Percentiles rank a stretch among this genome's conserved stretches.
Evolutionary conservation across 345 rosid species (phyloP).

Genomic region (Populus tremula): DNA sequence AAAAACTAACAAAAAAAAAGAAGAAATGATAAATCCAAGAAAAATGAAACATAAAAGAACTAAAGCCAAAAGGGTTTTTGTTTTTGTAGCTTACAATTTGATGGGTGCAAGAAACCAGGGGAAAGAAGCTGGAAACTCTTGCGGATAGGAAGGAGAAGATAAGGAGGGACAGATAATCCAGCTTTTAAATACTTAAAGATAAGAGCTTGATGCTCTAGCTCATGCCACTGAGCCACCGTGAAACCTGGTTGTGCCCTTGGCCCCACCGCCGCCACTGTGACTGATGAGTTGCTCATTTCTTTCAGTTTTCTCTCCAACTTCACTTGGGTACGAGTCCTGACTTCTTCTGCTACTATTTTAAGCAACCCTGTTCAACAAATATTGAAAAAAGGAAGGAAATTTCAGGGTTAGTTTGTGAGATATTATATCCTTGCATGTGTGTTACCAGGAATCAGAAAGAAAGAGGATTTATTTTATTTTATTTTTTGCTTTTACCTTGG

Average conservation of each 20-base stretch:
- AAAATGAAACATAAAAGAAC: neutral
- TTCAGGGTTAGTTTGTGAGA: neutral
- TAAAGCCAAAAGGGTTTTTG: neutral
- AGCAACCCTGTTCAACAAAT: neutral
- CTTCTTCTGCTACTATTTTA: neutral
- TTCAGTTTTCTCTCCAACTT: neutral
- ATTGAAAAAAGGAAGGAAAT: neutral
- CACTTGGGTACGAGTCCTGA: neutral
- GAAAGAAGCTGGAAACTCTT: slow-evolving; percentile 45
- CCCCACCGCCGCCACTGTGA: slow-evolving; percentile 5
- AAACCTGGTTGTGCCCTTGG: slow-evolving; percentile 16
- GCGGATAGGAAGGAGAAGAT: slow-evolving; percentile 59
- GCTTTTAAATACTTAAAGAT: slow-evolving; percentile 75
- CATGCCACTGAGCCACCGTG: slow-evolving; percentile 70
- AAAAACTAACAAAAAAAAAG: neutral
- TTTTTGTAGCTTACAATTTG: slow-evolving; percentile 1
- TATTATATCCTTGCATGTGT: neutral
- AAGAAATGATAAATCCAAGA: neutral
- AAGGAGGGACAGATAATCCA: slow-evolving; percentile 68
- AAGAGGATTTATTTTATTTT: neutral
- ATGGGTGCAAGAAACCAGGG: slow-evolving; percentile 8
- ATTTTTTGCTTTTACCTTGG: neutral
- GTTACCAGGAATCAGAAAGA: neutral
- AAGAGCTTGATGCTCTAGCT: slow-evolving; percentile 86
- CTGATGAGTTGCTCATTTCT: slow-evolving; percentile 1